Evolutionary conservation across 768 basidiomycete genomes (phyloP).

Genomic region (Tulasnella sp.): DNA sequence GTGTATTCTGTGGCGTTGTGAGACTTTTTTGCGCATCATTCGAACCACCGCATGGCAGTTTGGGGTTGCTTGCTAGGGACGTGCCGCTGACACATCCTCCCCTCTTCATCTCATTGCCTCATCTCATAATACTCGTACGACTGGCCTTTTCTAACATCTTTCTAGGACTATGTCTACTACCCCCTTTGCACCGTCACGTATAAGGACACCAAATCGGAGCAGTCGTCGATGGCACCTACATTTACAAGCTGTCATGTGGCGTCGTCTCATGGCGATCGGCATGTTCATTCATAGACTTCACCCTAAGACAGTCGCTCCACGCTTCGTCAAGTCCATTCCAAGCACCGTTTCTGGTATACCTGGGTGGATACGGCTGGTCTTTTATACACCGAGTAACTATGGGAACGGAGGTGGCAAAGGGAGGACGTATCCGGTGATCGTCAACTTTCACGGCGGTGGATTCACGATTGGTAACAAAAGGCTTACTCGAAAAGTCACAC

Average conservation of each 20-base stretch:
- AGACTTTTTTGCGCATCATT: too few relatives aligned
- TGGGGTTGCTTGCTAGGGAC: too few relatives aligned
- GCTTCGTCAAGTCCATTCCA: conserved; percentile 8
- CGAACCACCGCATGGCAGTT: too few relatives aligned
- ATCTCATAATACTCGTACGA: too few relatives aligned
- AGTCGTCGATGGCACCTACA: background rate
- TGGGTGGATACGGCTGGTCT: conserved; percentile 7
- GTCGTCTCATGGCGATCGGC: conserved; percentile 13
- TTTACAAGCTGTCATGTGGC: conserved; percentile 9
- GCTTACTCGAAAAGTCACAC: too few relatives aligned
- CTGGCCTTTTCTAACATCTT: too few relatives aligned
- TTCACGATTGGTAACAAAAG: background rate
- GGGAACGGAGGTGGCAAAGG: background rate
- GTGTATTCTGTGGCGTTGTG: too few relatives aligned
- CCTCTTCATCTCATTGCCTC: too few relatives aligned
- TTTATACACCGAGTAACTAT: conserved; percentile 11
- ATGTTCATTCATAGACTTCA: conserved; percentile 10
- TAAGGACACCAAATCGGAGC: too few relatives aligned
- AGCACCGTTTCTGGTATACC: conserved; percentile 5
- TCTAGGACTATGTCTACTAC: too few relatives aligned
- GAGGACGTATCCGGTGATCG: conserved; percentile 5
- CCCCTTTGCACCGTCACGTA: too few relatives aligned
- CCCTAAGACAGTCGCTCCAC: conserved; percentile 3
- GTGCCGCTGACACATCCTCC: too few relatives aligned
- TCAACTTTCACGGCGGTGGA: conserved; percentile 17